Evolutionary conservation across 75 land plant species (phyloP).

Genomic region (Gnetum montanum): DNA sequence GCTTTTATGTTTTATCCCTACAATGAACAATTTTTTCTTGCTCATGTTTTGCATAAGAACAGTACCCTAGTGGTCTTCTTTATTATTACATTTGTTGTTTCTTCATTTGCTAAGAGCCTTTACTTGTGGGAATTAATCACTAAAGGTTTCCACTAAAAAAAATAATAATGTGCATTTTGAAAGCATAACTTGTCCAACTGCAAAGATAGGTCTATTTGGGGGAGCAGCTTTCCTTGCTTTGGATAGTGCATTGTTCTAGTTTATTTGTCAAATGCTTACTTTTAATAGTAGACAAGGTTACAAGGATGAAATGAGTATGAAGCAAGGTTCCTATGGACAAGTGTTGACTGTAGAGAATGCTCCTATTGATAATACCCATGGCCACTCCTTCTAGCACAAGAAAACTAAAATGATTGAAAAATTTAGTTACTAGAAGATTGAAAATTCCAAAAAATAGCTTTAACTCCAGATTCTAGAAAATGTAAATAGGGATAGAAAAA

Average conservation of each 20-base stretch:
- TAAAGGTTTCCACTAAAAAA: conserved; percentile 24
- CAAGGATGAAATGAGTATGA: conserved; percentile 19
- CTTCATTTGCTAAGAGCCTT: conserved; percentile 23
- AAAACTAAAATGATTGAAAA: no score
- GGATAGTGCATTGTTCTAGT: conserved; percentile 54
- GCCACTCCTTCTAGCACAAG: no score
- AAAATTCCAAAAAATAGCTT: no score
- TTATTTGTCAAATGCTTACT: conserved; percentile 50
- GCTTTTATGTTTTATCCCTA: no score
- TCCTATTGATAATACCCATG: neutral
- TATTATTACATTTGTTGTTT: no score
- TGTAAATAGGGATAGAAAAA: no score
- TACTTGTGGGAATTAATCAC: conserved; percentile 46
- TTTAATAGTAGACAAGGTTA: conserved; percentile 45
- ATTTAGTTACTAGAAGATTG: no score
- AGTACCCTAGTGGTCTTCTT: no score
- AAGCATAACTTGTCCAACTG: conserved; percentile 35
- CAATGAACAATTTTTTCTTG: no score
- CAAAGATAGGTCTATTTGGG: conserved; percentile 65
- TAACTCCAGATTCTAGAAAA: no score
- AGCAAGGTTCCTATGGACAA: conserved; percentile 29
- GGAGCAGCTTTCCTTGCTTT: conserved; percentile 65
- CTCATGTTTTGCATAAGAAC: no score
- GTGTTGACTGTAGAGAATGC: conserved; percentile 11
- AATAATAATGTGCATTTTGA: conserved; percentile 17